Conservation (phyloP, 805 yeast species). For the Maudiozyma barnettii region DNA sequence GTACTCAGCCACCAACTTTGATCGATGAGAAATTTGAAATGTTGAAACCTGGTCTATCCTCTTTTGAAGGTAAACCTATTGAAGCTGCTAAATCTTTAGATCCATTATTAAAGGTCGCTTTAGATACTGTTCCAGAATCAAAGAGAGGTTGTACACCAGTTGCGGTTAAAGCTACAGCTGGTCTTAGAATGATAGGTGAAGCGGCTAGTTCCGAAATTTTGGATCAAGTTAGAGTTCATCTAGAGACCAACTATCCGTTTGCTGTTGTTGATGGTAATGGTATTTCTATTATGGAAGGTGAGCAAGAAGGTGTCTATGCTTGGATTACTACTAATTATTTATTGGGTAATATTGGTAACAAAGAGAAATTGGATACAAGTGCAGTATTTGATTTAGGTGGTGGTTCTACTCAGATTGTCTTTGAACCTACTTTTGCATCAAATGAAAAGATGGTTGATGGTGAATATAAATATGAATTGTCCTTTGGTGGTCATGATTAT, state of each 20-base stretch:
- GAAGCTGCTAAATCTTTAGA: slow-evolving; percentile 91
- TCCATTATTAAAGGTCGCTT: slow-evolving; percentile 66
- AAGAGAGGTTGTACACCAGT: slow-evolving; percentile 79
- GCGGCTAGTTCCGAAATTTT: slow-evolving; percentile 64
- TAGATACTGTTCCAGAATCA: slow-evolving; percentile 64
- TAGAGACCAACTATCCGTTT: slow-evolving; percentile 80
- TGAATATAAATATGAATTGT: slow-evolving; percentile 73
- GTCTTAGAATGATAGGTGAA: slow-evolving; percentile 76
- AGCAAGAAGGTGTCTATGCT: slow-evolving; percentile 95
- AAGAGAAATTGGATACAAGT: slow-evolving; percentile 70
- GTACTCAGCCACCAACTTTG: slow-evolving; percentile 74
- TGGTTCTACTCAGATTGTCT: slow-evolving; percentile 96
- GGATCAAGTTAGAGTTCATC: slow-evolving; percentile 62
- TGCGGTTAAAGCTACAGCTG: slow-evolving; percentile 97
- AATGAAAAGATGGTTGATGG: slow-evolving; percentile 67
- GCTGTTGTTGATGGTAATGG: slow-evolving; percentile 85
- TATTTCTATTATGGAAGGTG: slow-evolving; percentile 88
- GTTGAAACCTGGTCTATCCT: slow-evolving; percentile 87
- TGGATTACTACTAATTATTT: slow-evolving; percentile 96
- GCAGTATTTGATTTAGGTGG: slow-evolving; percentile 98
- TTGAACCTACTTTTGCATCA: slow-evolving; percentile 74
- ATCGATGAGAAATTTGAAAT: slow-evolving; percentile 73
- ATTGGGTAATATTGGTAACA: slow-evolving; percentile 82
- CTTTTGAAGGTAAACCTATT: slow-evolving; percentile 64
- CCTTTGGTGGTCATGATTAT: slow-evolving; percentile 75